phyloP scores from a whole-genome alignment of 768 basidiomycete genomes.

The Hericium erinaceus region DNA sequence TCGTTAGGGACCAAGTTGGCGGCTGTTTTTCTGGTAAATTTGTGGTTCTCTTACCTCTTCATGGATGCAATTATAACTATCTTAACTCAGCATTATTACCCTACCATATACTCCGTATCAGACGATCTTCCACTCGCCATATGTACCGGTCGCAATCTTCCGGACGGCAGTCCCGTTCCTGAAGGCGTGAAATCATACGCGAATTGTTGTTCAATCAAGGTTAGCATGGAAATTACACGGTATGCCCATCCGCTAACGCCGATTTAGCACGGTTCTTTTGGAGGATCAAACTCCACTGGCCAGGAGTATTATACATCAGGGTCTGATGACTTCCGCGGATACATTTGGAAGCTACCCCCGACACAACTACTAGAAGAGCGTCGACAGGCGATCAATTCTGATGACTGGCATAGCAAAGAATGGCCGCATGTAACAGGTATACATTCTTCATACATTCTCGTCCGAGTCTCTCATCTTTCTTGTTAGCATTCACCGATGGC shows the following conservation, averaged over 20 bases:
- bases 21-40: constrained; percentile 56
- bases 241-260: neutral
- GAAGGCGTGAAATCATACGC: constrained; percentile 45
- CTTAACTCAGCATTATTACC: constrained; percentile 46
- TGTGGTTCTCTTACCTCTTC: neutral
- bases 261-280: constrained; percentile 41
- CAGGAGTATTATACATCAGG: constrained; percentile 65
- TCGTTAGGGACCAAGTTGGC: constrained; percentile 49
- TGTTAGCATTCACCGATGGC: constrained; percentile 15
- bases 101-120: constrained; percentile 58
- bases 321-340: constrained; percentile 75
- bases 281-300: constrained; percentile 40
- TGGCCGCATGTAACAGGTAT: constrained; percentile 30
- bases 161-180: constrained; percentile 43
- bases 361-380: constrained; percentile 31
- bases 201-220: constrained; percentile 77
- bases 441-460: neutral
- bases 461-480: neutral
- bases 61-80: neutral
- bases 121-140: constrained; percentile 65
- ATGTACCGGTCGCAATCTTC: constrained; percentile 48
- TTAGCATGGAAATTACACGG: constrained; percentile 15
- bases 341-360: constrained; percentile 69
- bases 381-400: constrained; percentile 35
- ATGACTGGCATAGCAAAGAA: constrained; percentile 35